Conservation (phyloP, 176 grass and related monocot genomes). For the Cocos nucifera region DNA sequence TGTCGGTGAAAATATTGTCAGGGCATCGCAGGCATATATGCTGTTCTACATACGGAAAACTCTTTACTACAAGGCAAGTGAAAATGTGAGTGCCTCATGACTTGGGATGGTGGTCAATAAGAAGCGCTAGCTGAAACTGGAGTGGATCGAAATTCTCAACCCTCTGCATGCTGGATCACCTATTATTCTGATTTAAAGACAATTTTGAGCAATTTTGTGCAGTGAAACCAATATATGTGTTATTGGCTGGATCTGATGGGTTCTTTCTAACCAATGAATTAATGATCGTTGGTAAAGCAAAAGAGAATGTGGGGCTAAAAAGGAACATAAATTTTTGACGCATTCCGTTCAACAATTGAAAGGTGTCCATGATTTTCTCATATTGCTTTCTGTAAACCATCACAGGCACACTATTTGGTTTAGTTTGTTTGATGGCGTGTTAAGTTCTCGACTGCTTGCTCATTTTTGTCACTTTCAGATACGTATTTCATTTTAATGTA, state of each 20-base stretch:
- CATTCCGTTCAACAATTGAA: conserved; percentile 44
- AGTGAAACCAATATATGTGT: neutral
- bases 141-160: neutral
- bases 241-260: neutral
- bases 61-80: conserved; percentile 76
- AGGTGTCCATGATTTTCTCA: neutral
- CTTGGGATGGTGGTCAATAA: conserved; percentile 22
- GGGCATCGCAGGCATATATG: conserved; percentile 89
- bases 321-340: conserved; percentile 47
- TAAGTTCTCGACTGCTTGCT: too few relatives aligned
- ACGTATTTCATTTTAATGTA: too few relatives aligned
- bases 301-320: conserved; percentile 15
- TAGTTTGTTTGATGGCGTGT: too few relatives aligned
- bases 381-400: too few relatives aligned
- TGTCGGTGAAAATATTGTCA: conserved; percentile 75
- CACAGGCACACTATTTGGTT: too few relatives aligned
- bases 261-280: conserved; percentile 7
- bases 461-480: too few relatives aligned
- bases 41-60: conserved; percentile 96
- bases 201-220: neutral
- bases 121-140: neutral
- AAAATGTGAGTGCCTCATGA: conserved; percentile 24
- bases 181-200: neutral
- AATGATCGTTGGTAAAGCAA: neutral
- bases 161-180: neutral